phyloP scores from a whole-genome alignment of 495 filamentous ascomycete species.

The Neurospora sp. region DNA sequence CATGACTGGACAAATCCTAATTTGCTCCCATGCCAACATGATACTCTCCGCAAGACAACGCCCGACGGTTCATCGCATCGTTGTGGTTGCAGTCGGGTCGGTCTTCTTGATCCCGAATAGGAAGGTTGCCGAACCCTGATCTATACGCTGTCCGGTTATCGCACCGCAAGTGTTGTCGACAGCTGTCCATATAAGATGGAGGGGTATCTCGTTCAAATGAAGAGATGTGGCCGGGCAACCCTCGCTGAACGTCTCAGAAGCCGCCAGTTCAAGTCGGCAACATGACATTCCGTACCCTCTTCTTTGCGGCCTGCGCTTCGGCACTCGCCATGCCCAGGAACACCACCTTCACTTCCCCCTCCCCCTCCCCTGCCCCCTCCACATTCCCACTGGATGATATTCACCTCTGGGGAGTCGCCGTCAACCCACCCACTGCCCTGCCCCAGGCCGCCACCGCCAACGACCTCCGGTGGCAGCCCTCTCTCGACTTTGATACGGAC shows the following conservation, averaged over 20 bases:
- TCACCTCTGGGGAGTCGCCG: background rate
- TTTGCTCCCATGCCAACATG: background rate
- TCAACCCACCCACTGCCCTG: slow-evolving; percentile 22
- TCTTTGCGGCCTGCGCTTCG: background rate
- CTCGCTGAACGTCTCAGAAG: background rate
- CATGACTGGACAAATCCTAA: background rate
- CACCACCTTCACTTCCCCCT: background rate
- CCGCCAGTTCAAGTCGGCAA: background rate
- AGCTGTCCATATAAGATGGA: background rate
- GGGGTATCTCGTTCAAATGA: background rate
- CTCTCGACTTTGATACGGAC: slow-evolving; percentile 37
- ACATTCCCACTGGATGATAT: background rate
- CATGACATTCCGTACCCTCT: background rate
- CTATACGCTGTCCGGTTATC: background rate
- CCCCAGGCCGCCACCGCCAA: slow-evolving; percentile 29
- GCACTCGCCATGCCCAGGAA: background rate
- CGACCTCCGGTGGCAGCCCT: slow-evolving; percentile 34
- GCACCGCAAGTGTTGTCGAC: background rate
- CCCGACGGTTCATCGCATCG: background rate
- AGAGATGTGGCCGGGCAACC: background rate
- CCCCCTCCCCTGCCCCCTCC: background rate
- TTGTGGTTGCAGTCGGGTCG: background rate
- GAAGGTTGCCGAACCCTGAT: background rate
- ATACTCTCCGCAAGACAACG: background rate
- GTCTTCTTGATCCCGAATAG: background rate